Evolutionary conservation across 1,284 basidiomycete species (phyloP).

Genomic region (Marasmius tenuissimus): DNA sequence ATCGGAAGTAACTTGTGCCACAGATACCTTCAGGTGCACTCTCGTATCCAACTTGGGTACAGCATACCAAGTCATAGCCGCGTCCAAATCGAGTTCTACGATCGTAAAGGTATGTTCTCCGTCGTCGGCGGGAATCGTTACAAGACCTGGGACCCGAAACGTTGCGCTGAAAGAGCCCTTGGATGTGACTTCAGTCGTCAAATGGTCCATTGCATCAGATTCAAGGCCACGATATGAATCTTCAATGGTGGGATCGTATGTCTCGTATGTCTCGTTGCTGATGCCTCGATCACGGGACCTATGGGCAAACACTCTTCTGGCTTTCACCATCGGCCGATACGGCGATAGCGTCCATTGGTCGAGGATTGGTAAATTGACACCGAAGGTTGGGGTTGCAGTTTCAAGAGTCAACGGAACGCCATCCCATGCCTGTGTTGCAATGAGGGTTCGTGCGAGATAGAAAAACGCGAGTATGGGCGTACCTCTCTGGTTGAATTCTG

Average conservation of each 20-base stretch:
- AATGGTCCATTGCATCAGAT: constrained; percentile 6
- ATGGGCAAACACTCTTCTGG: not conserved
- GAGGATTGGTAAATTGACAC: constrained; percentile 23
- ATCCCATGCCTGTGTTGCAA: constrained; percentile 21
- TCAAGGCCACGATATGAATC: not conserved
- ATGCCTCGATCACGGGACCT: not conserved
- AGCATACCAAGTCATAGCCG: constrained; percentile 34
- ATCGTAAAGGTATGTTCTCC: constrained; percentile 32
- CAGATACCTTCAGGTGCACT: constrained; percentile 28
- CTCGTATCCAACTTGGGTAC: constrained; percentile 32
- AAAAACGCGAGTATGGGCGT: not conserved
- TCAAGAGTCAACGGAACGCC: constrained; percentile 29
- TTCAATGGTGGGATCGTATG: not conserved
- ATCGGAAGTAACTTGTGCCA: not conserved
- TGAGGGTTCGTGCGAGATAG: not conserved
- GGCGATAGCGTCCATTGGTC: constrained; percentile 25
- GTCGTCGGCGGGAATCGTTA: constrained; percentile 31
- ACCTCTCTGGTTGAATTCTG: constrained; percentile 2
- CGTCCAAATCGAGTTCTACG: constrained; percentile 26
- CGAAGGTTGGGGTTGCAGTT: constrained; percentile 28
- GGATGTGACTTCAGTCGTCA: constrained; percentile 10
- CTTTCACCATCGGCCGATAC: not conserved
- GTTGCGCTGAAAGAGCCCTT: constrained; percentile 29
- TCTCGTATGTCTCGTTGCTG: not conserved
- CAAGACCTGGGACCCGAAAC: constrained; percentile 31